phyloP scores from a whole-genome alignment of 225 moss, liverwort and hornwort species.

The Anthoceros angustus region DNA sequence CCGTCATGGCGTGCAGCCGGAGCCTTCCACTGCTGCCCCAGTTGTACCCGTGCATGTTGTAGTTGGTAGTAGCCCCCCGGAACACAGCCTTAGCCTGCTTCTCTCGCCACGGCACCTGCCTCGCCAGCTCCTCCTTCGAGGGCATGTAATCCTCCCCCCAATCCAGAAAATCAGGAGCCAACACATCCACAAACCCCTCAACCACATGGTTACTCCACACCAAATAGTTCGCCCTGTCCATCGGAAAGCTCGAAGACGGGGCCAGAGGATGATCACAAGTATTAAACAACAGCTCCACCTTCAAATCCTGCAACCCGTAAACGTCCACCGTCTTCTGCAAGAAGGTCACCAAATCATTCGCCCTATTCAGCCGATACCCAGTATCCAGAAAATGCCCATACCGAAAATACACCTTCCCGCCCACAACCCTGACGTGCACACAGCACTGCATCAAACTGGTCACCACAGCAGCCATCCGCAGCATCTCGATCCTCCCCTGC shows the following conservation, averaged over 20 bases:
- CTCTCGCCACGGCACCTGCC: neutral
- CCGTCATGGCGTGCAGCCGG: neutral
- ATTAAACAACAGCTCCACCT: neutral
- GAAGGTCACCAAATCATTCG: neutral
- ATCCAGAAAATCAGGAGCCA: neutral
- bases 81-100: neutral
- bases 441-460: constrained; percentile 3
- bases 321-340: neutral
- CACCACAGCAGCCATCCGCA: neutral
- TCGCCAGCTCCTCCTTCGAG: neutral
- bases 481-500: neutral
- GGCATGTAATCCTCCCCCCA: neutral
- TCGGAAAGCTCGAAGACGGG: neutral
- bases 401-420: neutral
- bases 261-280: neutral
- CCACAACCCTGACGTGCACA: neutral
- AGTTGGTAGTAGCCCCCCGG: neutral
- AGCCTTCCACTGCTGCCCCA: neutral
- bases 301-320: neutral
- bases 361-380: neutral
- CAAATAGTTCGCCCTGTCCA: neutral
- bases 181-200: neutral
- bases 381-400: neutral
- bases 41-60: neutral
- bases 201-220: constrained; percentile 5